These are phyloP conservation scores for Cercospora nicotianae DNA, from an alignment of 2,329 filamentous ascomycete genomes.

Conservation along the genomic window DNA sequence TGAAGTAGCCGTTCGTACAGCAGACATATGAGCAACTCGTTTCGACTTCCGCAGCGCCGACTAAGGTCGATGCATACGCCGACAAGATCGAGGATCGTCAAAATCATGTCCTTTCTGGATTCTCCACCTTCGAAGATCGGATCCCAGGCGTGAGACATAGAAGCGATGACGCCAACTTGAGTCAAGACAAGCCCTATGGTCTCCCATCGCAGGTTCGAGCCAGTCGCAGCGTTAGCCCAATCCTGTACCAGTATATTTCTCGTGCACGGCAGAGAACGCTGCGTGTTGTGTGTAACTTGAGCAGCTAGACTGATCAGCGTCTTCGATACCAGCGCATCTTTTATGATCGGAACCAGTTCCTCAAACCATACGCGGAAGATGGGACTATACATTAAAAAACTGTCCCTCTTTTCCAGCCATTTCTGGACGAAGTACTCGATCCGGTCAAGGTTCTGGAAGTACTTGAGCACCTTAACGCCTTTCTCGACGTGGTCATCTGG, in stretches of 20 bases:
- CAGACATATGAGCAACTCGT: conserved; percentile 26
- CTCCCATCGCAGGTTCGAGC: conserved; percentile 43
- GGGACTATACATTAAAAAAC: conserved; percentile 22
- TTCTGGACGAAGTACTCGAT: conserved; percentile 18
- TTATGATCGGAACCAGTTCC: conserved; percentile 18
- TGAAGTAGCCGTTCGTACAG: conserved; percentile 26
- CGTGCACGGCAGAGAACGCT: conserved; percentile 35
- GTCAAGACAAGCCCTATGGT: conserved; percentile 41
- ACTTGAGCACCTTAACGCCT: conserved; percentile 22
- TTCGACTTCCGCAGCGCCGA: conserved; percentile 27
- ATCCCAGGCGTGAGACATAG: conserved; percentile 25
- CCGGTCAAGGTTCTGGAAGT: conserved; percentile 14
- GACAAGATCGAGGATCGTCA: conserved; percentile 15
- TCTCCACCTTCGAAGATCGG: conserved; percentile 16
- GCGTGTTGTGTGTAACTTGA: conserved; percentile 42
- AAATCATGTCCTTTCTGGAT: conserved; percentile 7
- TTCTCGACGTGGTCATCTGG: conserved; percentile 17
- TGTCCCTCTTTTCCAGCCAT: conserved; percentile 15
- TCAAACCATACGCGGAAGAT: conserved; percentile 29
- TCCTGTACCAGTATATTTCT: conserved; percentile 37
- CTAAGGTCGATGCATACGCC: conserved; percentile 28
- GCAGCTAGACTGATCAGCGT: conserved; percentile 38
- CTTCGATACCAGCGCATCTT: conserved; percentile 17
- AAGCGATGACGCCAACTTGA: conserved; percentile 36
- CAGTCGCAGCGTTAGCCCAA: conserved; percentile 40